These are phyloP conservation scores for Mycena polygramma DNA, from an alignment of 768 basidiomycete genomes.

Conservation along the genomic window DNA sequence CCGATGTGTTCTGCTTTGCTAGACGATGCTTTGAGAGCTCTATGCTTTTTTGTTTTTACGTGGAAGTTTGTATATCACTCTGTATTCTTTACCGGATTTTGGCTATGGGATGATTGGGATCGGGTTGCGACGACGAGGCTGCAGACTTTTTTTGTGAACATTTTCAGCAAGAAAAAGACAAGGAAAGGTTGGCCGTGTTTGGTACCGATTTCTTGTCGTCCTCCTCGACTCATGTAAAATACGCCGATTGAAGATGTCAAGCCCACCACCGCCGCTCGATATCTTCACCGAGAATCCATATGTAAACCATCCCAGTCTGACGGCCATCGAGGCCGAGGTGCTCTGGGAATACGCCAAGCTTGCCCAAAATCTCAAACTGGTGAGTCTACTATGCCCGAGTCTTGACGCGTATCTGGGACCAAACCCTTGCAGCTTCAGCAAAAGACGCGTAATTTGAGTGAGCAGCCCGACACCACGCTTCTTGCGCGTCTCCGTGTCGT, in stretches of 20 bases:
- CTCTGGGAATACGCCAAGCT: constrained; percentile 96
- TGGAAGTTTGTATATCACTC: background rate
- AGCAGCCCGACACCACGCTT: constrained; percentile 83
- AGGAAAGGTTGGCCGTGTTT: background rate
- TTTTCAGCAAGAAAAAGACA: too few species aligned
- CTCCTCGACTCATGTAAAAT: constrained; percentile 17
- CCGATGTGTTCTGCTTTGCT: background rate
- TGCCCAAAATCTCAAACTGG: constrained; percentile 82
- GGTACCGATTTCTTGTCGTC: too few species aligned
- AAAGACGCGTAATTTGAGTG: constrained; percentile 77
- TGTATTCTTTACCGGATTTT: constrained; percentile 11
- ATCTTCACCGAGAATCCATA: constrained; percentile 79
- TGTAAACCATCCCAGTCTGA: constrained; percentile 74
- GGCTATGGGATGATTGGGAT: too few species aligned
- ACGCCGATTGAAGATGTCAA: constrained; percentile 37
- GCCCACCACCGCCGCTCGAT: constrained; percentile 46
- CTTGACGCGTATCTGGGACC: background rate
- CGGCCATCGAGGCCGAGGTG: constrained; percentile 79
- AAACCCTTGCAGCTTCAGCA: constrained; percentile 64
- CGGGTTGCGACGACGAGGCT: background rate
- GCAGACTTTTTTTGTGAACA: too few species aligned
- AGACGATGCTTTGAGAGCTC: constrained; percentile 2
- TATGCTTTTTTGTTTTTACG: background rate
- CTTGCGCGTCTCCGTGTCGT: constrained; percentile 82
- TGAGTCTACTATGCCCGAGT: constrained; percentile 50